Base-by-base conservation (phyloP, 2,329 filamentous ascomycete species). In the Lizonia empirigonia region DNA sequence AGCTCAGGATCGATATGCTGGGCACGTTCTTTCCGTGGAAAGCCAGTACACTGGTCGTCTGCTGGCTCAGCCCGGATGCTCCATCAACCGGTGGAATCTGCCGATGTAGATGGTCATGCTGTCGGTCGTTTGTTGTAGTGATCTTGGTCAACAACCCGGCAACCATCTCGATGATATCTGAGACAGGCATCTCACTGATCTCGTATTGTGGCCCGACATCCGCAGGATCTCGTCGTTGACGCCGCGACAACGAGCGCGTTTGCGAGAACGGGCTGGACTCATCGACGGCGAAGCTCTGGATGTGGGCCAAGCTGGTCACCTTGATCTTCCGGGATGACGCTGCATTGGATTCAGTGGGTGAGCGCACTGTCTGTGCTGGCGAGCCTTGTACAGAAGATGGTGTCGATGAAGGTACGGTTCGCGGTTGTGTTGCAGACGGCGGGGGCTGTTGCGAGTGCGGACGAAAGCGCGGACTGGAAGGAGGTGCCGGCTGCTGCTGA, bases 21-120 rank as follows among this genome's bases (percentile, higher is more conserved):
- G 94, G 94, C 9, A 97, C 90, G 60, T 99, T 99, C 77, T 97
- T 97, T 60, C 94, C 94, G 69, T 99, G 94, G 64, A 99, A 99
- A 10, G 94, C 93, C 30, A 99, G 82, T 3, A 99, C 93, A 46
- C 80, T 89, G 60, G 78, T 89, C 59, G 82, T 88, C 63, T 87
- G 82, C 18, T 82, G 80, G 60, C 79, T 85, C 26, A 89, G 75
- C 29, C 81, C 80, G n/a, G 78, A 75, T 7, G 83, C 77, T 36
- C 80, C 80, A 58, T 84, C 85, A 5, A 84, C 77, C 7, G 83
- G 79, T 4, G 85, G 82, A 53, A 89, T 83, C 53, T 85, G 82
- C 48, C 91, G 85, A 74, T 97, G 91, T 59, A 96, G 76, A 58
- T 92, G 89, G 70, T 97, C 91, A 74, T 97, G 93, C 71, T 97